Conservation (phyloP, 2,329 filamentous ascomycete species). For the Aspergillus brasiliensis region DNA sequence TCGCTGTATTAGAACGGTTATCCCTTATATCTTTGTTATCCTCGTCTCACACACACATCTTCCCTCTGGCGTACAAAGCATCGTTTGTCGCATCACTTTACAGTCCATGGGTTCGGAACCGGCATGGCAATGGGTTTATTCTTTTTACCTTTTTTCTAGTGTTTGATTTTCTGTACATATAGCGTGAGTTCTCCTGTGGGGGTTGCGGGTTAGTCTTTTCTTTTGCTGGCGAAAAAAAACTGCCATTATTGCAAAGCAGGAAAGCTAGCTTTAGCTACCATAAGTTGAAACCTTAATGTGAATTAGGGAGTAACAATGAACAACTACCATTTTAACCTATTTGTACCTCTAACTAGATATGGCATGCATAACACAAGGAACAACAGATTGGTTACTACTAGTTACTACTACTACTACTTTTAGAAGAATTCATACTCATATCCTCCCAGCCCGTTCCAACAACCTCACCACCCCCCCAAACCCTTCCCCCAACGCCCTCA, state of each 20-base stretch:
- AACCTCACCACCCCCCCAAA: too few relatives aligned
- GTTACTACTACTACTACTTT: too few relatives aligned
- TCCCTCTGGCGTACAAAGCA: conserved; percentile 49
- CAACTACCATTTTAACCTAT: too few relatives aligned
- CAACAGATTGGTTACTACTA: too few relatives aligned
- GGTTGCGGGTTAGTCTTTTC: too few relatives aligned
- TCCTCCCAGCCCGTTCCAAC: too few relatives aligned
- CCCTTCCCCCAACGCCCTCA: too few relatives aligned
- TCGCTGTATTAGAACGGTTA: conserved; percentile 44
- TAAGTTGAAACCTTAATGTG: conserved; percentile 32
- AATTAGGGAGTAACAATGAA: conserved; percentile 22
- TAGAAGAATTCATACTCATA: too few relatives aligned
- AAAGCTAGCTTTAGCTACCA: conserved; percentile 26
- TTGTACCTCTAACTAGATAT: too few relatives aligned
- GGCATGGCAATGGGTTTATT: conserved; percentile 43
- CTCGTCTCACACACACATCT: conserved; percentile 35
- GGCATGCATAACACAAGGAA: too few relatives aligned
- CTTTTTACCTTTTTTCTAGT: conserved; percentile 36
- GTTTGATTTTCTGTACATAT: conserved; percentile 47
- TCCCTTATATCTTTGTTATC: conserved; percentile 26
- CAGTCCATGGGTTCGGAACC: conserved; percentile 39
- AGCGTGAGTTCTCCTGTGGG: conserved; percentile 34
- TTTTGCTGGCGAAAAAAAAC: too few relatives aligned
- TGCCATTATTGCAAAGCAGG: too few relatives aligned
- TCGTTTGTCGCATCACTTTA: conserved; percentile 40